These are phyloP conservation scores for Petasospora fabianii DNA, from an alignment of 1,139 yeast species.

Conservation along the genomic window DNA sequence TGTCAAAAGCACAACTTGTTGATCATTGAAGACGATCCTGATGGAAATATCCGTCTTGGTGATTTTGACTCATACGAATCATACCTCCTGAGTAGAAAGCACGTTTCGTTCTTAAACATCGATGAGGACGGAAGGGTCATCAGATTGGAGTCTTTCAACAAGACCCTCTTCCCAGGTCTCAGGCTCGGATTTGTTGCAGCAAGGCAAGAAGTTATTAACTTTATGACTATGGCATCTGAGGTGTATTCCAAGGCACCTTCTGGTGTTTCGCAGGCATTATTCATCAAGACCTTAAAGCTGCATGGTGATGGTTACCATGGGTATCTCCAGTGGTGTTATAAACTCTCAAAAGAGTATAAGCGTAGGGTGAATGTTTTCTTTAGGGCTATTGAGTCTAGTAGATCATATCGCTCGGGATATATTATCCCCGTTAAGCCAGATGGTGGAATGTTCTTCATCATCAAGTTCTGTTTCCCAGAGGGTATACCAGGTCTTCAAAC, in stretches of 20 bases:
- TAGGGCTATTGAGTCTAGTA: conserved; percentile 46
- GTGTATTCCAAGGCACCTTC: conserved; percentile 43
- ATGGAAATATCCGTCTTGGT: conserved; percentile 62
- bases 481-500: background rate
- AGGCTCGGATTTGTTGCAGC: conserved; percentile 73
- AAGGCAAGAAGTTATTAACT: conserved; percentile 52
- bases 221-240: conserved; percentile 31
- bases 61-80: conserved; percentile 63
- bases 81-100: conserved; percentile 76
- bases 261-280: conserved; percentile 40
- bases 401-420: conserved; percentile 28
- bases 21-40: conserved; percentile 91
- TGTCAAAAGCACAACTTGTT: conserved; percentile 81
- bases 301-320: conserved; percentile 37
- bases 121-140: conserved; percentile 72
- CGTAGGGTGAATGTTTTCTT: conserved; percentile 45
- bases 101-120: conserved; percentile 53
- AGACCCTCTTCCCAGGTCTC: conserved; percentile 72
- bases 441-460: conserved; percentile 68
- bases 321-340: conserved; percentile 51
- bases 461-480: conserved; percentile 34
- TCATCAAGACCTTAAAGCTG: conserved; percentile 40
- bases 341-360: conserved; percentile 47
- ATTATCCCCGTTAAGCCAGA: conserved; percentile 46
- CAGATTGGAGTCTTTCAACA: conserved; percentile 72